phyloP scores from a whole-genome alignment of 345 rosid species.

The Iberis pinnata region DNA sequence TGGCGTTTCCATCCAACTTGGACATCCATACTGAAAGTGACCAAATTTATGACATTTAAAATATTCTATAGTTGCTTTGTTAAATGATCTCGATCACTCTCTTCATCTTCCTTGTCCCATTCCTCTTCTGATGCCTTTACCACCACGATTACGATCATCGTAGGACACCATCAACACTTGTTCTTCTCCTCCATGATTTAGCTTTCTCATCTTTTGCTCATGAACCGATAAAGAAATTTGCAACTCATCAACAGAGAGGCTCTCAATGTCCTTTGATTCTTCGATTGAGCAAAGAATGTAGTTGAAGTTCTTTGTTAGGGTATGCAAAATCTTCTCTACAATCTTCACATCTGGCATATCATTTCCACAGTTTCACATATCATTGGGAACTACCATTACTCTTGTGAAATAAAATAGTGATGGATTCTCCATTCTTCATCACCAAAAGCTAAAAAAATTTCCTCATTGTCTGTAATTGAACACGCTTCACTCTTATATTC shows the following conservation, averaged over 20 bases:
- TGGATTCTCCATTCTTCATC: neutral
- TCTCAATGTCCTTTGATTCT: neutral
- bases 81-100: too few species aligned
- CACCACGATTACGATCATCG: neutral
- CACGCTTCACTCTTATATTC: neutral
- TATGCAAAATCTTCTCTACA: neutral
- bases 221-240: neutral
- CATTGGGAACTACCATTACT: neutral
- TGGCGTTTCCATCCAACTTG: neutral
- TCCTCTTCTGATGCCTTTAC: neutral
- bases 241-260: neutral
- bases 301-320: neutral
- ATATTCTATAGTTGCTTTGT: neutral
- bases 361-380: neutral
- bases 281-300: neutral
- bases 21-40: neutral
- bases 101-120: neutral
- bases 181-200: too few species aligned
- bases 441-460: neutral
- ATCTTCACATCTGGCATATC: neutral
- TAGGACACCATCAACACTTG: too few species aligned
- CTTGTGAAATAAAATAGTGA: neutral
- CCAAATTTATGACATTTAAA: neutral
- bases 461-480: neutral
- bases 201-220: too few species aligned